Evolutionary conservation across 2,329 filamentous ascomycete genomes (phyloP).

Genomic region (Pochonia chlamydosporia): DNA sequence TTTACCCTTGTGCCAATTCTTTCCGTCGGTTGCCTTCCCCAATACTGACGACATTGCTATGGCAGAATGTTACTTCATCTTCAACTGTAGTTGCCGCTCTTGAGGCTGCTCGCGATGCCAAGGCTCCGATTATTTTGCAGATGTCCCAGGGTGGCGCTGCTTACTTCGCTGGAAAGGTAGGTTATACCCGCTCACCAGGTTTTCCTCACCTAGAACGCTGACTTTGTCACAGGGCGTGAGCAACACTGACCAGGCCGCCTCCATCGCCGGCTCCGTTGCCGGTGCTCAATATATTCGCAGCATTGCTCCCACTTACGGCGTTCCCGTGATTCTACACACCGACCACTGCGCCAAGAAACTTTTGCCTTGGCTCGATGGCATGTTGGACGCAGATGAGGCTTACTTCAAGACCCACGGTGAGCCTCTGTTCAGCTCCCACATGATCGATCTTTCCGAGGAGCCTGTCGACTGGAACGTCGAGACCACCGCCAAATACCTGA

Average conservation of each 20-base stretch:
- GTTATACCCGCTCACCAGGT: constrained; percentile 1
- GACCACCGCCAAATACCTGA: constrained; percentile 88
- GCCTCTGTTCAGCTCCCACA: constrained; percentile 93
- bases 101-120: constrained; percentile 89
- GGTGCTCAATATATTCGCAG: constrained; percentile 90
- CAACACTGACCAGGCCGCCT: constrained; percentile 78
- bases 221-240: constrained; percentile 54
- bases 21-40: constrained; percentile 1
- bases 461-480: constrained; percentile 82
- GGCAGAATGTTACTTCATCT: constrained; percentile 83
- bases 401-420: constrained; percentile 92
- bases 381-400: constrained; percentile 88
- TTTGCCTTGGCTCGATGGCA: constrained; percentile 93
- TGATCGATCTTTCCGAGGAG: constrained; percentile 98
- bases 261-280: constrained; percentile 80
- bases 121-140: constrained; percentile 89
- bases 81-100: constrained; percentile 73
- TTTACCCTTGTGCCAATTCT: constrained; percentile 1
- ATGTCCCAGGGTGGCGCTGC: constrained; percentile 89
- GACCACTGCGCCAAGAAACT: constrained; percentile 99
- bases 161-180: constrained; percentile 83
- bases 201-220: not conserved
- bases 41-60: not conserved
- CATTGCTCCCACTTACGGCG: constrained; percentile 78
- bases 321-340: constrained; percentile 91